These are phyloP conservation scores for Coemansia sp. DNA, from an alignment of 371 early-diverging fungal species.

Conservation along the genomic window DNA sequence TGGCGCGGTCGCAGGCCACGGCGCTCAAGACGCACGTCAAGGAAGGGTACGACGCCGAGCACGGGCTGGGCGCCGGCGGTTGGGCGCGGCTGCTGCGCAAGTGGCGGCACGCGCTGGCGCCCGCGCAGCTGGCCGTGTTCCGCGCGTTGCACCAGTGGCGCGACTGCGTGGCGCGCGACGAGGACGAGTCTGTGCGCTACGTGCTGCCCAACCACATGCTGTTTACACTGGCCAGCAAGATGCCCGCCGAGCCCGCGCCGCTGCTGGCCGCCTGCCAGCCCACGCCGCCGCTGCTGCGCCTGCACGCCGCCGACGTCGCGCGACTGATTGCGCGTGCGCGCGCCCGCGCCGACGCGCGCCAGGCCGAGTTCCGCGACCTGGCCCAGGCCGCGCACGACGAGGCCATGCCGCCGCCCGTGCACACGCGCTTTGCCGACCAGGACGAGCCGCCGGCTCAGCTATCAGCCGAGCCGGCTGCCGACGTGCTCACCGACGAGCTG, in stretches of 20 bases:
- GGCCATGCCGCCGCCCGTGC: conserved; percentile 21
- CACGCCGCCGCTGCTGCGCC: conserved; percentile 79
- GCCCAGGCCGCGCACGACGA: not conserved
- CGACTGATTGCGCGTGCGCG: conserved; percentile 57
- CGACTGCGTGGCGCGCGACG: conserved; percentile 83
- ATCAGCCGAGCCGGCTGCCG: not conserved
- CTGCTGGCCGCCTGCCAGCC: conserved; percentile 82
- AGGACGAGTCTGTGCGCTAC: conserved; percentile 87
- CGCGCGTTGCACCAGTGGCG: conserved; percentile 90
- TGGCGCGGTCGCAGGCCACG: conserved; percentile 71
- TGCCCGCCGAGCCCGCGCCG: conserved; percentile 72
- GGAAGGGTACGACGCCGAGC: conserved; percentile 74
- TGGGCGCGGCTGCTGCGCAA: conserved; percentile 72
- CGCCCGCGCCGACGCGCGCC: conserved; percentile 9
- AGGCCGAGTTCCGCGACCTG: conserved; percentile 15
- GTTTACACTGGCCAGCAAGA: conserved; percentile 66
- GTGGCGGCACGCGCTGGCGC: conserved; percentile 61
- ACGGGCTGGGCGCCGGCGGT: conserved; percentile 59
- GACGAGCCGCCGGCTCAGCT: conserved; percentile 3
- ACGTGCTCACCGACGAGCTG: conserved; percentile 22
- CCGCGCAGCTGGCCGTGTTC: conserved; percentile 73
- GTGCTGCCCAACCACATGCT: conserved; percentile 92
- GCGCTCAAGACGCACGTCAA: conserved; percentile 71
- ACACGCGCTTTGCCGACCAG: conserved; percentile 46
- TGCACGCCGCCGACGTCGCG: conserved; percentile 79